Conservation (phyloP, 768 basidiomycete species). For the Hypsizygus marmoreus region DNA sequence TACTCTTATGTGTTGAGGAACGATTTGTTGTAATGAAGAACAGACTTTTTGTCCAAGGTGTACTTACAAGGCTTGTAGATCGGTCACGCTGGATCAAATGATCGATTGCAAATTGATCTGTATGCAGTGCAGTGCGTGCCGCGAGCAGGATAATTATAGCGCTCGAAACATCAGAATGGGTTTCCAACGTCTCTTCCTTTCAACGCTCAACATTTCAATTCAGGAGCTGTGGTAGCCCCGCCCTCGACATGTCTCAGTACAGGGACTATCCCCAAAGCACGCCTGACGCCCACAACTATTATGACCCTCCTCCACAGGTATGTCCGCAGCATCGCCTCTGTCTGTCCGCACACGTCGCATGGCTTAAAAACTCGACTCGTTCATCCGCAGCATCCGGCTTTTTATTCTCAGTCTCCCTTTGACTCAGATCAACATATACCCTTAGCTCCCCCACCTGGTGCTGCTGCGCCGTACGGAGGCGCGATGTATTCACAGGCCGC, state of each 20-base stretch:
- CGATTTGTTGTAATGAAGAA: too few relatives aligned
- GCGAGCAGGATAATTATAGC: too few relatives aligned
- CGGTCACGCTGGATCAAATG: too few relatives aligned
- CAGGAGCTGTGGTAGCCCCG: too few relatives aligned
- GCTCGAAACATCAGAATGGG: too few relatives aligned
- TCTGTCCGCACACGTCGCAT: neutral
- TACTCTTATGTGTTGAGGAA: conserved; percentile 11
- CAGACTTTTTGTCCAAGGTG: too few relatives aligned
- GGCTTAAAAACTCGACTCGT: neutral
- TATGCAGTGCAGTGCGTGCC: too few relatives aligned
- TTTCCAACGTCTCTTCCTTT: too few relatives aligned
- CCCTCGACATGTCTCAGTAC: conserved; percentile 15
- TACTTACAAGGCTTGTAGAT: too few relatives aligned
- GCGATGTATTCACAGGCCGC: conserved; percentile 21
- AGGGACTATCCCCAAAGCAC: conserved; percentile 19
- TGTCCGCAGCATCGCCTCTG: conserved; percentile 3
- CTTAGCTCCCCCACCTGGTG: conserved; percentile 14
- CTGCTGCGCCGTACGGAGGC: conserved; percentile 8
- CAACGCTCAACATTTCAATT: too few relatives aligned
- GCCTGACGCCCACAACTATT: conserved; percentile 18
- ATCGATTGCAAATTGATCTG: too few relatives aligned
- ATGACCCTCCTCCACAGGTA: conserved; percentile 18
- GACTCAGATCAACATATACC: conserved; percentile 19
- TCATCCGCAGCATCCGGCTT: conserved; percentile 12
- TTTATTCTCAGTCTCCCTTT: conserved; percentile 17